Evolutionary conservation across 805 yeast genomes (phyloP).

Genomic region (Kodamaea jinghongensis): DNA sequence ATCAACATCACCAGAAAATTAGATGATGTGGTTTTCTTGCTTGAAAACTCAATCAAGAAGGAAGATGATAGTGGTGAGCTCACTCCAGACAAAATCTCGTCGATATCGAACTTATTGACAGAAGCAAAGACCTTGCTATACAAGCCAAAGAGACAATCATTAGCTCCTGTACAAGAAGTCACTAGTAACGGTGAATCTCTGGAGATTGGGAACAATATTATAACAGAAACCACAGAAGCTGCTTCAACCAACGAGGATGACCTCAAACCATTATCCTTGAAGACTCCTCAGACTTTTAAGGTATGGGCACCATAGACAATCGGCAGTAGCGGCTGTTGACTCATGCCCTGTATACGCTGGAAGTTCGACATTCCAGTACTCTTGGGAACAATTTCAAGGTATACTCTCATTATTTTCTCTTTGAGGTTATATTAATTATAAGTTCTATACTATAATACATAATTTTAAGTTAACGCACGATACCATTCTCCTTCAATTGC

Average conservation of each 20-base stretch:
- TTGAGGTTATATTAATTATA: conserved; percentile 1
- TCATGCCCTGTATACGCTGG: no score
- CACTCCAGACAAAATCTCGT: conserved; percentile 1
- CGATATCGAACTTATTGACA: conserved; percentile 19
- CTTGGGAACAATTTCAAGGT: no score
- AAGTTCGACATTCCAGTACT: no score
- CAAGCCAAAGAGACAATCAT: conserved; percentile 31
- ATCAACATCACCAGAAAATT: conserved; percentile 48
- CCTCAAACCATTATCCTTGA: conserved; percentile 37
- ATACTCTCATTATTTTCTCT: no score
- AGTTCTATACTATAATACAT: conserved; percentile 7
- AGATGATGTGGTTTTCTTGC: conserved; percentile 27
- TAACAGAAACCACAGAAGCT: conserved; percentile 10
- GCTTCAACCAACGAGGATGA: conserved; percentile 15
- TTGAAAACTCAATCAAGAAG: conserved; percentile 8
- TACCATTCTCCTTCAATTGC: conserved; percentile 51
- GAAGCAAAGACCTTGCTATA: conserved; percentile 33
- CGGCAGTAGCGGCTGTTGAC: no score
- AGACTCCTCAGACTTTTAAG: conserved; percentile 42
- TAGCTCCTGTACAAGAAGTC: conserved; percentile 16
- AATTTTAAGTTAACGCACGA: conserved; percentile 12
- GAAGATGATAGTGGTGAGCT: conserved; percentile 4
- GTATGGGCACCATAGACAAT: conserved; percentile 41
- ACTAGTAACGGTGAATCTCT: conserved; percentile 9
- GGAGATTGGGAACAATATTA: conserved; percentile 7